These are phyloP conservation scores for Pleurotus ostreatus DNA, from an alignment of 768 basidiomycete species.

Conservation along the genomic window DNA sequence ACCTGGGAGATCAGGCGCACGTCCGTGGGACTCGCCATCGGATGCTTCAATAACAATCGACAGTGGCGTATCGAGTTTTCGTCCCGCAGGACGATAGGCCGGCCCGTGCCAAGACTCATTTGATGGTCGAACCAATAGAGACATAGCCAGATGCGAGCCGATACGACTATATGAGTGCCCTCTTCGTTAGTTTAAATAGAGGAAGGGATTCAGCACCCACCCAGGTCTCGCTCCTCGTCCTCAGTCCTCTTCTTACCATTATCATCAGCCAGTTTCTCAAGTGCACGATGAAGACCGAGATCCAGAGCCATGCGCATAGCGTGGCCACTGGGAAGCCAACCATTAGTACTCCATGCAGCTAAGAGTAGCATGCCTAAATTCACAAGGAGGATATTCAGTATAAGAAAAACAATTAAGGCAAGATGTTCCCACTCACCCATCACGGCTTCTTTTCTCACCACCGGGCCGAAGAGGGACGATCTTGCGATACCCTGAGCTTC, in stretches of 20 bases:
- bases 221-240: slow-evolving; percentile 85
- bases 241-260: slow-evolving; percentile 53
- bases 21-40: slow-evolving; percentile 87
- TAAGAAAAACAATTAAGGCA: slow-evolving; percentile 12
- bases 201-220: slow-evolving; percentile 33
- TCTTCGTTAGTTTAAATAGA: slow-evolving; percentile 8
- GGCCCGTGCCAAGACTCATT: slow-evolving; percentile 89
- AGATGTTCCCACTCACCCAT: slow-evolving; percentile 53
- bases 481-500: slow-evolving; percentile 96
- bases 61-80: slow-evolving; percentile 86
- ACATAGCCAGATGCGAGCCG: slow-evolving; percentile 91
- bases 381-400: slow-evolving; percentile 1
- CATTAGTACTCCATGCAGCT: slow-evolving; percentile 91
- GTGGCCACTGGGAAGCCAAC: slow-evolving; percentile 93
- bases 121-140: slow-evolving; percentile 82
- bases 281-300: slow-evolving; percentile 86
- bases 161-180: slow-evolving; percentile 56
- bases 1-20: slow-evolving; percentile 84
- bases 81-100: slow-evolving; percentile 86
- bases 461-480: slow-evolving; percentile 88
- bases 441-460: slow-evolving; percentile 92
- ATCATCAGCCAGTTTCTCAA: slow-evolving; percentile 86
- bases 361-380: slow-evolving; percentile 80
- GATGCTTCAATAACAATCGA: slow-evolving; percentile 75
- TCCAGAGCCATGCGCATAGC: slow-evolving; percentile 96